phyloP scores from a whole-genome alignment of 345 rosid genomes.

The Pseudoturritis turrita region DNA sequence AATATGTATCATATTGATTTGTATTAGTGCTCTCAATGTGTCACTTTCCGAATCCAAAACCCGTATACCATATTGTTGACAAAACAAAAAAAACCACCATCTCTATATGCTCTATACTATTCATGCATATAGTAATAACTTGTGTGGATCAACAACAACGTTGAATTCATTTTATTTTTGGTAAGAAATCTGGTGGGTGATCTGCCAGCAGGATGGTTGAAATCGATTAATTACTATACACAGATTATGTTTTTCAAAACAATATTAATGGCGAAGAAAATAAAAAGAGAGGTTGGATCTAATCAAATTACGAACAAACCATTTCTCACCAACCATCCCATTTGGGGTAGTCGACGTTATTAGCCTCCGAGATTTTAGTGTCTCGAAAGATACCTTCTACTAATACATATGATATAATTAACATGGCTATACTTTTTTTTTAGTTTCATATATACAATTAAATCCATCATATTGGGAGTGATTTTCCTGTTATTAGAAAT shows the following conservation, averaged over 20 bases:
- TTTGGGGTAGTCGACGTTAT: neutral
- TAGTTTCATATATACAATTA: too few relatives aligned
- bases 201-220: slow-evolving; percentile 15
- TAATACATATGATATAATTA: too few relatives aligned
- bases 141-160: slow-evolving; percentile 10
- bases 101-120: neutral
- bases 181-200: slow-evolving; percentile 27
- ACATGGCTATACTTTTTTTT: too few relatives aligned
- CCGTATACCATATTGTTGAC: too few relatives aligned
- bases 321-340: slow-evolving; percentile 4
- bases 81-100: neutral
- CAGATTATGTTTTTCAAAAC: neutral
- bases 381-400: too few relatives aligned
- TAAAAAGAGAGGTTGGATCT: neutral
- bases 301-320: slow-evolving; percentile 12
- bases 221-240: neutral
- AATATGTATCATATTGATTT: too few relatives aligned
- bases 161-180: slow-evolving; percentile 12
- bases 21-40: too few relatives aligned
- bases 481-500: too few relatives aligned
- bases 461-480: too few relatives aligned
- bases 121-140: slow-evolving; percentile 5
- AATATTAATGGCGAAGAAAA: neutral
- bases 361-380: neutral
- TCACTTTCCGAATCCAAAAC: too few relatives aligned